phyloP scores from a whole-genome alignment of 2,329 filamentous ascomycete species.

The Blumeriella jaapii region DNA sequence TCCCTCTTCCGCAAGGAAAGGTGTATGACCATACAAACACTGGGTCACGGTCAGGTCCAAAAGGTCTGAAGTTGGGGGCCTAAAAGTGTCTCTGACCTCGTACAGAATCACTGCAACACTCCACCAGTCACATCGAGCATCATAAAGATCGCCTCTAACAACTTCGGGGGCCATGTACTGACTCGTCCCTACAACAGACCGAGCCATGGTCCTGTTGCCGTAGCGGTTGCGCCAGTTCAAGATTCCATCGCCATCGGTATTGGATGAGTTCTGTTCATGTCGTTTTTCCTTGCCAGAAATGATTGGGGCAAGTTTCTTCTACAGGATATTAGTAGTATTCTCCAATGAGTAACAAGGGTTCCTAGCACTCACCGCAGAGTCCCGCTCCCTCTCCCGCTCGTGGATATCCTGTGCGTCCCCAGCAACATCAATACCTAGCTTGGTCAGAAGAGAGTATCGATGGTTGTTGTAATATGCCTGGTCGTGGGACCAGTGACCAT shows the following conservation, averaged over 20 bases:
- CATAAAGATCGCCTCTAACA: slow-evolving; percentile 69
- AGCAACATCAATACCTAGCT: slow-evolving; percentile 59
- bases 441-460: slow-evolving; percentile 66
- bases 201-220: slow-evolving; percentile 61
- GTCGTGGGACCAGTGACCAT: slow-evolving; percentile 90
- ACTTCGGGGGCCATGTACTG: slow-evolving; percentile 99
- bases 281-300: slow-evolving; percentile 27
- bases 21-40: slow-evolving; percentile 85
- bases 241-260: slow-evolving; percentile 35
- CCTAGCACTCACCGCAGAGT: too few species aligned
- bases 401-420: slow-evolving; percentile 58
- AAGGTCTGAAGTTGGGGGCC: background rate
- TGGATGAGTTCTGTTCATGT: slow-evolving; percentile 28
- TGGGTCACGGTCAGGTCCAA: slow-evolving; percentile 19
- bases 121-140: slow-evolving; percentile 94
- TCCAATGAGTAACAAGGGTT: too few species aligned
- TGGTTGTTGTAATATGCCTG: slow-evolving; percentile 77
- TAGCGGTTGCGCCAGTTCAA: slow-evolving; percentile 59
- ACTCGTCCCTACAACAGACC: slow-evolving; percentile 85
- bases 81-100: slow-evolving; percentile 39
- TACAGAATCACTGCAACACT: slow-evolving; percentile 90
- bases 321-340: too few species aligned
- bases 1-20: slow-evolving; percentile 70
- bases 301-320: too few species aligned
- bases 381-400: slow-evolving; percentile 37